Evolutionary conservation across 192 early-diverging fungal species (phyloP).

Genomic region (Pilobolus umbonatus): DNA sequence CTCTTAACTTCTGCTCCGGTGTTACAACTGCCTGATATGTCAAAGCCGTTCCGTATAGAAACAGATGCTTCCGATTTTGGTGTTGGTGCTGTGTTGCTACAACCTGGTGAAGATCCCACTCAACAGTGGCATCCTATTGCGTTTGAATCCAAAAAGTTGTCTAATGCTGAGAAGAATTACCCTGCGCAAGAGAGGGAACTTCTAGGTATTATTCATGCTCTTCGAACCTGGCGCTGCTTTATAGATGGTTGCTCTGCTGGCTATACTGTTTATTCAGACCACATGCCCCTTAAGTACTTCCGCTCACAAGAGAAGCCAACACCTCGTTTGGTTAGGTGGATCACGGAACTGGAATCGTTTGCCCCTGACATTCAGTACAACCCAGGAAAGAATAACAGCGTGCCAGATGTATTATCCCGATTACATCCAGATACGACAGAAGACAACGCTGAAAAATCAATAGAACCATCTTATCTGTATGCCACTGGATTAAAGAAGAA

Average conservation of each 20-base stretch:
- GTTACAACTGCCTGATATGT: not conserved
- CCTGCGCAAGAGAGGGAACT: slow-evolving; percentile 14
- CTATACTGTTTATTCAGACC: not conserved
- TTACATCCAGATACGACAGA: not conserved
- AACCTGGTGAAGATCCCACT: slow-evolving; percentile 8
- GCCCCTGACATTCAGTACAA: slow-evolving; percentile 6
- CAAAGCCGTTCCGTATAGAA: not conserved
- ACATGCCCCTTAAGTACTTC: slow-evolving; percentile 6
- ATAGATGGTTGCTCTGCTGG: slow-evolving; percentile 4
- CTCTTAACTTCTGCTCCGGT: not conserved
- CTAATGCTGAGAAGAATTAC: slow-evolving; percentile 25
- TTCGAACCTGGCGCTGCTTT: slow-evolving; percentile 13
- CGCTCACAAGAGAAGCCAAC: slow-evolving; percentile 3
- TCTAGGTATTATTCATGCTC: slow-evolving; percentile 4
- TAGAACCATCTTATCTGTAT: slow-evolving; percentile 1
- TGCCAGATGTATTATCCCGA: not conserved
- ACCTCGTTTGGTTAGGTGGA: not conserved
- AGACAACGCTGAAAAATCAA: not conserved
- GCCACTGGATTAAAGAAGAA: not conserved
- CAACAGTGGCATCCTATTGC: slow-evolving; percentile 24
- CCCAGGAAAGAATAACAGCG: not conserved
- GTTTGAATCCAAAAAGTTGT: slow-evolving; percentile 32
- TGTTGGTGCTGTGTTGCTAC: not conserved
- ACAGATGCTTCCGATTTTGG: not conserved
- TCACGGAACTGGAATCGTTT: slow-evolving; percentile 4